phyloP scores from a whole-genome alignment of 208 protist species.

The Porcisia hertigi region DNA sequence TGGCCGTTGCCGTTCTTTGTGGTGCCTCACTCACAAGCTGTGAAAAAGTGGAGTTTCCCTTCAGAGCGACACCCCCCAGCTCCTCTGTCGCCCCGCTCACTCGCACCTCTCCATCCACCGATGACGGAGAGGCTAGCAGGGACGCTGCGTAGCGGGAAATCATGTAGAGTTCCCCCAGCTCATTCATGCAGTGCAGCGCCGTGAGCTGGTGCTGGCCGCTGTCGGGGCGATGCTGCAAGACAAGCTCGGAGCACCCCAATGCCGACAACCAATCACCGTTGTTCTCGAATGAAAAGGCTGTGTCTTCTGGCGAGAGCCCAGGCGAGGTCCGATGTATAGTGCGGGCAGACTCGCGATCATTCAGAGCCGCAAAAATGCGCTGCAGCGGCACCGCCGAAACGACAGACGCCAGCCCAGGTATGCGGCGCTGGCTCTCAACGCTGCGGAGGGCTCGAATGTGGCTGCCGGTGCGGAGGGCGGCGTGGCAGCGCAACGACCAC shows the following conservation, averaged over 20 bases:
- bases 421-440: conserved; percentile 63
- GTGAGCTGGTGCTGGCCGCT: conserved; percentile 80
- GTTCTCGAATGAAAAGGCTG: conserved; percentile 84
- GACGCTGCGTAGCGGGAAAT: conserved; percentile 70
- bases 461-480: conserved; percentile 72
- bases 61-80: not conserved
- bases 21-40: conserved; percentile 4
- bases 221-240: conserved; percentile 70
- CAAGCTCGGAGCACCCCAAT: conserved; percentile 70
- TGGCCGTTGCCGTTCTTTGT: not conserved
- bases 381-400: conserved; percentile 57
- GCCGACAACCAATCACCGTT: conserved; percentile 85
- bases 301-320: conserved; percentile 44
- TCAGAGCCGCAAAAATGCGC: conserved; percentile 77
- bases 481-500: conserved; percentile 44
- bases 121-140: conserved; percentile 12
- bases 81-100: not conserved
- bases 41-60: conserved; percentile 15
- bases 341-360: conserved; percentile 79
- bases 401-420: conserved; percentile 36
- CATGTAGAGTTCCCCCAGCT: conserved; percentile 86
- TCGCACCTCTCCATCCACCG: not conserved
- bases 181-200: conserved; percentile 79
- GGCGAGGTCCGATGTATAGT: conserved; percentile 62
- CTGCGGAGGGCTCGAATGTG: conserved; percentile 76